Conservation (phyloP, 1,139 yeast species). For the Hyphopichia burtonii region DNA sequence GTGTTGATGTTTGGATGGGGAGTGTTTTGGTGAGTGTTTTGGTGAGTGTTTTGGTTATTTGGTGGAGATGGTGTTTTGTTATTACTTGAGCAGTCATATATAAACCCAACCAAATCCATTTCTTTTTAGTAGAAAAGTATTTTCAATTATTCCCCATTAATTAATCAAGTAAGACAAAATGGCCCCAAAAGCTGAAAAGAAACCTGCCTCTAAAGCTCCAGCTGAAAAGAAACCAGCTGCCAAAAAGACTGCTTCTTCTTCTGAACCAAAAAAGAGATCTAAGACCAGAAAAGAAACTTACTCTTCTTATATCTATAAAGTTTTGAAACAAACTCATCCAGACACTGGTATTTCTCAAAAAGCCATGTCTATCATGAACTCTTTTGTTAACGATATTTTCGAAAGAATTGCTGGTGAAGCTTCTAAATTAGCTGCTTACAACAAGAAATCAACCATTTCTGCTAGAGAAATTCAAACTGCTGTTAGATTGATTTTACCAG, state of each 20-base stretch:
- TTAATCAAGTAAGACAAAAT: no score
- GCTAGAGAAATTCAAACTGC: slow-evolving; percentile 99
- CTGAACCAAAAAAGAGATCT: slow-evolving; percentile 89
- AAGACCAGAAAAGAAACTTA: slow-evolving; percentile 99
- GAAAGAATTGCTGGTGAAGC: slow-evolving; percentile 98
- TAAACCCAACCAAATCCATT: neutral
- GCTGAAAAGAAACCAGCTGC: slow-evolving; percentile 97
- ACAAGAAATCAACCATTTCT: slow-evolving; percentile 98
- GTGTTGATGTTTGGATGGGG: no score
- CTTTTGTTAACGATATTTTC: slow-evolving; percentile 94
- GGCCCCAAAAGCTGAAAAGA: slow-evolving; percentile 98
- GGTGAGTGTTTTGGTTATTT: neutral
- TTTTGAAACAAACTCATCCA: slow-evolving; percentile 98
- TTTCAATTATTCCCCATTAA: no score
- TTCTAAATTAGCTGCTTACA: slow-evolving; percentile 98
- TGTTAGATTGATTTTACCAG: slow-evolving; percentile 97
- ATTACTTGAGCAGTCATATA: no score
- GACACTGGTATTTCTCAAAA: slow-evolving; percentile 99
- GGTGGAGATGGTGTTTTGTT: no score
- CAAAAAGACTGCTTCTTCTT: slow-evolving; percentile 83
- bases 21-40: neutral
- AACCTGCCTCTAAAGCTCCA: slow-evolving; percentile 98
- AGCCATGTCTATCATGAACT: slow-evolving; percentile 99
- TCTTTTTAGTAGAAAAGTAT: neutral
- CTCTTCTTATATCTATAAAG: slow-evolving; percentile 98